Evolutionary conservation across 2,329 filamentous ascomycete genomes (phyloP).

Genomic region (Alternaria ventricosa): DNA sequence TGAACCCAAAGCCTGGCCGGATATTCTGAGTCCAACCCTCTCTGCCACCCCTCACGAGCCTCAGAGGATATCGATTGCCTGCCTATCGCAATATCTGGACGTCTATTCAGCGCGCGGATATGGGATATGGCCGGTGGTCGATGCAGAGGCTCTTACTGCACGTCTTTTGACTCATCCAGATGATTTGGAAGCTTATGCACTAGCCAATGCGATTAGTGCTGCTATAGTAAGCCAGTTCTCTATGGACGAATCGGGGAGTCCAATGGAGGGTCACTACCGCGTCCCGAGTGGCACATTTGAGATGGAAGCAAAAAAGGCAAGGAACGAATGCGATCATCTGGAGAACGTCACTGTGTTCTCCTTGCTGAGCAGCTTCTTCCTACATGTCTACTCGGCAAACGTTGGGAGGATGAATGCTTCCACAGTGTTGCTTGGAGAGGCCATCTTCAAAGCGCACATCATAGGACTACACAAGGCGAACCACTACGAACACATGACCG

Average conservation of each 20-base stretch:
- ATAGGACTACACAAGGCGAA: slow-evolving; percentile 37
- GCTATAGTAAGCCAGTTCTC: slow-evolving; percentile 46
- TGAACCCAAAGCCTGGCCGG: slow-evolving; percentile 35
- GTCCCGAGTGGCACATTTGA: slow-evolving; percentile 41
- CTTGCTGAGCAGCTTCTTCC: slow-evolving; percentile 40
- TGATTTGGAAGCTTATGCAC: slow-evolving; percentile 41
- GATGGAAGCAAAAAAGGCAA: slow-evolving; percentile 35
- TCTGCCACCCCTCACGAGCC: slow-evolving; percentile 19
- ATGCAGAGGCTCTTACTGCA: slow-evolving; percentile 40
- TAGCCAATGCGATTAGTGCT: slow-evolving; percentile 43
- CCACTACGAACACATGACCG: slow-evolving; percentile 33
- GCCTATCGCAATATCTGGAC: slow-evolving; percentile 43
- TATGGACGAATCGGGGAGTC: slow-evolving; percentile 40
- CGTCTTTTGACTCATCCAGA: slow-evolving; percentile 41
- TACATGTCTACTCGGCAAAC: slow-evolving; percentile 45
- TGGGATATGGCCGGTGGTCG: slow-evolving; percentile 45
- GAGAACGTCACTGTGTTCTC: slow-evolving; percentile 41
- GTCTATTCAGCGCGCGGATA: slow-evolving; percentile 41
- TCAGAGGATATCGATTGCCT: slow-evolving; percentile 40
- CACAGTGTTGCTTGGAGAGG: slow-evolving; percentile 41
- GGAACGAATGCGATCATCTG: slow-evolving; percentile 38
- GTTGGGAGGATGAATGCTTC: slow-evolving; percentile 44
- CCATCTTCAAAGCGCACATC: slow-evolving; percentile 44
- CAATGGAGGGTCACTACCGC: slow-evolving; percentile 41
- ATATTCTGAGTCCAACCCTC: slow-evolving; percentile 27